These are phyloP conservation scores for Sungouiella thailandica DNA, from an alignment of 805 yeast genomes.

Conservation along the genomic window DNA sequence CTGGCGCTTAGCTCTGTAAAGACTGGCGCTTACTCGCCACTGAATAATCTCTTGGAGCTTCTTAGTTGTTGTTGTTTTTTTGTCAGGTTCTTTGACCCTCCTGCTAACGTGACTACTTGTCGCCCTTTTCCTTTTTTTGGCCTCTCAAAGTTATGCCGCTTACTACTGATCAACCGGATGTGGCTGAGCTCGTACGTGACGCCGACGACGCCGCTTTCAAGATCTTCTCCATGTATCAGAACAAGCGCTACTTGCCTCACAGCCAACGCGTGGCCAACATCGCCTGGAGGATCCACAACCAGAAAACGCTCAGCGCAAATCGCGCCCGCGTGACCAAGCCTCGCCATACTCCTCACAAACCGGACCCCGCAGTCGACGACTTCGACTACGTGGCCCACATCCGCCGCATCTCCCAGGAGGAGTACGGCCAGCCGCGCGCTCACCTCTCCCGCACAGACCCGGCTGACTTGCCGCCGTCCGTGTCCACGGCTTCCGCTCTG, in stretches of 20 bases:
- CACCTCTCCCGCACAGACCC: neutral
- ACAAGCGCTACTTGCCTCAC: conserved; percentile 38
- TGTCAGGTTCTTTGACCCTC: too few species aligned
- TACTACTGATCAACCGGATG: neutral
- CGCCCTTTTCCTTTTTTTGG: too few species aligned
- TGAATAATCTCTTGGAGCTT: too few species aligned
- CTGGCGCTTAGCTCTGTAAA: too few species aligned
- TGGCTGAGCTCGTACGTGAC: conserved; percentile 25
- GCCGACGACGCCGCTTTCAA: conserved; percentile 32
- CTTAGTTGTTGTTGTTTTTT: too few species aligned
- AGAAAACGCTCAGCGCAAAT: conserved; percentile 19
- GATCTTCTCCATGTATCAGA: conserved; percentile 38
- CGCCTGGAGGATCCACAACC: conserved; percentile 43
- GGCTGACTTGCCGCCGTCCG: neutral
- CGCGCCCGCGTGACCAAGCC: conserved; percentile 4
- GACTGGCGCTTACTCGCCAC: too few species aligned
- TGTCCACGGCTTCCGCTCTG: conserved; percentile 1
- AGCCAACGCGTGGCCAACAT: conserved; percentile 38
- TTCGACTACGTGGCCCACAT: conserved; percentile 45
- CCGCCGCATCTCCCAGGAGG: conserved; percentile 37
- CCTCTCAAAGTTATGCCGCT: too few species aligned
- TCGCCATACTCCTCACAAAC: neutral
- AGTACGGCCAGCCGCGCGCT: conserved; percentile 14
- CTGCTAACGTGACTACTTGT: too few species aligned
- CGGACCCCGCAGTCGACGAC: conserved; percentile 32